Evolutionary conservation across 2,329 filamentous ascomycete genomes (phyloP).

Genomic region (Dothiorella sarmentorum): DNA sequence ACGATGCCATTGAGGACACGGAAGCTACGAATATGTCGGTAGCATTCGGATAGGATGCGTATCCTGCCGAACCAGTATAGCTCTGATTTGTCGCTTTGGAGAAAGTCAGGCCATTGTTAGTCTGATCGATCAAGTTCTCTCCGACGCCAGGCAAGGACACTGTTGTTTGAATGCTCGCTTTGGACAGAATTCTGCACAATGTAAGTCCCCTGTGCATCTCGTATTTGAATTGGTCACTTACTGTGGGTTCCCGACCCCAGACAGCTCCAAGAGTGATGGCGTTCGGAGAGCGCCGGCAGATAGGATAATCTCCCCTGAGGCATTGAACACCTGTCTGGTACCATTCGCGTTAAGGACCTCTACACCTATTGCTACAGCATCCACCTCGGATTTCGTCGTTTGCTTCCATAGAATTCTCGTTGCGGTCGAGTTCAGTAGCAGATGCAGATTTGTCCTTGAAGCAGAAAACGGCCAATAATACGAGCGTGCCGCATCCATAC

Average conservation of each 20-base stretch:
- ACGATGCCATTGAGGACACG: constrained; percentile 22
- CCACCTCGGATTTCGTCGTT: constrained; percentile 12
- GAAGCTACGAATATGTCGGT: constrained; percentile 26
- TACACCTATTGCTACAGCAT: constrained; percentile 21
- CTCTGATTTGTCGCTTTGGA: constrained; percentile 19
- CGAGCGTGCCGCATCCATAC: constrained; percentile 47
- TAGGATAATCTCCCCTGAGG: constrained; percentile 23
- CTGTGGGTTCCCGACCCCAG: constrained; percentile 22
- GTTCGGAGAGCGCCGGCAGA: constrained; percentile 22
- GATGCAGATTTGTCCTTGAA: constrained; percentile 40
- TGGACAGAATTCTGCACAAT: constrained; percentile 5
- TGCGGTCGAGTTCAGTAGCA: constrained; percentile 44
- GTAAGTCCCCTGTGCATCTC: neutral
- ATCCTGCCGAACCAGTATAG: constrained; percentile 25
- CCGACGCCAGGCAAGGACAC: constrained; percentile 23
- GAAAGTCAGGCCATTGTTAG: constrained; percentile 19
- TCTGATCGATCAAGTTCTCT: constrained; percentile 26
- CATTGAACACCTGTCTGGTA: neutral
- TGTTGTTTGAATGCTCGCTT: constrained; percentile 17
- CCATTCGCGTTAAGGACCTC: neutral
- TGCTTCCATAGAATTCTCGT: constrained; percentile 39
- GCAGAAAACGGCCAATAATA: constrained; percentile 44
- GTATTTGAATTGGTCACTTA: neutral
- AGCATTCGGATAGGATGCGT: constrained; percentile 26
- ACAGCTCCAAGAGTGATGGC: constrained; percentile 21